Percentiles rank a stretch among this genome's conserved stretches.
phyloP scores from a whole-genome alignment of 768 basidiomycete species.

The Russula emetica region DNA sequence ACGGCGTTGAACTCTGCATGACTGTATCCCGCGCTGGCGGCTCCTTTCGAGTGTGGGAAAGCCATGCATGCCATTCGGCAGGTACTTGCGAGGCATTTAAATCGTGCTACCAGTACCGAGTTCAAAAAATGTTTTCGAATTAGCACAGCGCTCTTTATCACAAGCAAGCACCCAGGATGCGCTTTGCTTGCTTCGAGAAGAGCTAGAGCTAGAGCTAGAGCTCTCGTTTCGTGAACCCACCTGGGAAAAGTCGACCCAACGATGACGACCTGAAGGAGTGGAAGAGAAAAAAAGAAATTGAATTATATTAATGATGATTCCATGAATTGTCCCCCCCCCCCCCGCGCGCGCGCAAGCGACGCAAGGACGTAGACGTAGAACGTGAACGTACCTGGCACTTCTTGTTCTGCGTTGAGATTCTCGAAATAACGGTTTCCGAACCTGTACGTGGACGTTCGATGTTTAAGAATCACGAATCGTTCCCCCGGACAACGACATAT shows the following conservation, averaged over 20 bases:
- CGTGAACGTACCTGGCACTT: slow-evolving; percentile 70
- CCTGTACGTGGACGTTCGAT: slow-evolving; percentile 40
- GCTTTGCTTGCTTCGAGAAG: no score
- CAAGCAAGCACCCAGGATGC: no score
- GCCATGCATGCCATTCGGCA: slow-evolving; percentile 96
- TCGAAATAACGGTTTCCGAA: slow-evolving; percentile 95
- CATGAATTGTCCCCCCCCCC: no score
- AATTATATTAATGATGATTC: no score
- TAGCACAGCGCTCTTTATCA: no score
- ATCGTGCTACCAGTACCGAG: slow-evolving; percentile 72
- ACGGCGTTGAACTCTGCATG: slow-evolving; percentile 61
- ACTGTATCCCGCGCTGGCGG: slow-evolving; percentile 73
- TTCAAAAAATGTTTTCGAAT: no score
- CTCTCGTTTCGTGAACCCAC: slow-evolving; percentile 38
- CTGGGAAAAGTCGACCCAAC: slow-evolving; percentile 94
- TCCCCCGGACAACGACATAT: no score
- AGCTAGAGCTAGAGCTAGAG: no score
- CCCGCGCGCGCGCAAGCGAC: no score
- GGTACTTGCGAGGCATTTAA: slow-evolving; percentile 92
- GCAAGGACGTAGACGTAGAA: slow-evolving; percentile 7
- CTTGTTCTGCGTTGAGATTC: slow-evolving; percentile 82
- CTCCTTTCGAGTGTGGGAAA: slow-evolving; percentile 81
- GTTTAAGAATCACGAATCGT: no score
- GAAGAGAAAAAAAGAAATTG: background rate
- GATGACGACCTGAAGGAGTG: slow-evolving; percentile 84